Evolutionary conservation across 2,329 filamentous ascomycete genomes (phyloP), one percentile per base, ranked within the genome.

Genomic region (Alternaria triticina): DNA sequence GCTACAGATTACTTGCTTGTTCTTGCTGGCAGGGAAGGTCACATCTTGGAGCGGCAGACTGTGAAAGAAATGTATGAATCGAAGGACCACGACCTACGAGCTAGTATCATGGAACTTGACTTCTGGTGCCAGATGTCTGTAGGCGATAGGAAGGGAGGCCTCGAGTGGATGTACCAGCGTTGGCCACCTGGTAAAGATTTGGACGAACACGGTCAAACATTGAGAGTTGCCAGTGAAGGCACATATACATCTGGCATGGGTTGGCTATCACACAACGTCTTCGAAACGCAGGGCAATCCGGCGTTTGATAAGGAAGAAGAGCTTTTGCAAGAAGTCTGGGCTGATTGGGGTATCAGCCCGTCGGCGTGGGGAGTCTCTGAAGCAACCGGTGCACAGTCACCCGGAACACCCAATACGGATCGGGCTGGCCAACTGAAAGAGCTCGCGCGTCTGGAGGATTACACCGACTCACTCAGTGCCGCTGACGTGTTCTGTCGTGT

Each of bases 41-140:
- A 99, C 79, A 82, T 92, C 1, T 82, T 99, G 12, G 81, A 85
- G 43, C 87, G 93, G 44, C 78, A 87, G 25, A 88, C 92, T 0
- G 86, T 97, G 0, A 84, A 86, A 55, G 83, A 87, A 7, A 85
- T 99, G 3, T 97, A 94, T 73, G 83, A 86, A 57, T 88, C 88
- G 13, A 90, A 91, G 57, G 78, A 85, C 3, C 81, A 86, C 27
- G 96, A 99, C 76, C 82, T 99, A 12, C 89, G 96, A 58, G 93
- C 90, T 22, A 90, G 91, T 3, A 88, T 99, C 52, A 89, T 87
- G 59, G 94, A 98, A 65, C 86, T 99, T 27, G 90, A 97, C 76
- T 96, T 96, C 76, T 99, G 95, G 95, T 99, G 96, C 77, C 96
- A 99, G 77, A 94, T 98, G 80, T 93, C 91, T 0, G 89, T 99